Conservation (phyloP, 2,329 filamentous ascomycete species). For the Penicillium frequentans region DNA sequence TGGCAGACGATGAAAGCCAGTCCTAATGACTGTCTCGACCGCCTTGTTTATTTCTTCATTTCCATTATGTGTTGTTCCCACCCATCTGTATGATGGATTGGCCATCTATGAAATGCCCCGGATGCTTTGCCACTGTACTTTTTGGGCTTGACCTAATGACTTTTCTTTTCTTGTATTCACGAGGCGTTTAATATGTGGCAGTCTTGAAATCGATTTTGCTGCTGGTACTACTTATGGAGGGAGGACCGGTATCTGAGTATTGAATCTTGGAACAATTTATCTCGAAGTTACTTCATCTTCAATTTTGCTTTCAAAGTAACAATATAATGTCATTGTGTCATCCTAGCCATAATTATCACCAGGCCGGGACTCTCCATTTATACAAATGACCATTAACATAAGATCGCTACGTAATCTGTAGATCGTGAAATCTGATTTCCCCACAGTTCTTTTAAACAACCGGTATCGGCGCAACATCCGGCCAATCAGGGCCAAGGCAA, state of each 20-base stretch:
- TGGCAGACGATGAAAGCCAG: constrained; percentile 40
- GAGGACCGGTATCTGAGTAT: constrained; percentile 1
- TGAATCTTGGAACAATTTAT: background rate
- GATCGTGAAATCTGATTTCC: background rate
- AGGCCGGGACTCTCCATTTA: no score
- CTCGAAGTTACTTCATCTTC: constrained; percentile 3
- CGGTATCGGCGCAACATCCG: constrained; percentile 20
- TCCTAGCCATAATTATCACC: no score
- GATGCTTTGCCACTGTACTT: constrained; percentile 16
- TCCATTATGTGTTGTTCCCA: background rate
- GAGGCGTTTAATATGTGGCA: constrained; percentile 4
- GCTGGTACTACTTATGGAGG: constrained; percentile 8
- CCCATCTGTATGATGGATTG: constrained; percentile 1
- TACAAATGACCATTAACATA: background rate
- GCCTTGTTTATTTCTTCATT: constrained; percentile 1
- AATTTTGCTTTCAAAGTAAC: background rate
- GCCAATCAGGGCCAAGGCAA: constrained; percentile 23
- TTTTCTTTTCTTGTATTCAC: constrained; percentile 1
- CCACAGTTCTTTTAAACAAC: constrained; percentile 8
- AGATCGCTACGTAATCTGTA: background rate
- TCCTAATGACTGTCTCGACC: constrained; percentile 7
- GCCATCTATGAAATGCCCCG: constrained; percentile 7
- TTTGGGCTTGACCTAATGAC: constrained; percentile 14
- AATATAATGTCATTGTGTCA: no score
- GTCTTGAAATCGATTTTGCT: constrained; percentile 3